These are phyloP conservation scores for Podaxis rugospora DNA, from an alignment of 768 basidiomycete genomes.

Conservation along the genomic window DNA sequence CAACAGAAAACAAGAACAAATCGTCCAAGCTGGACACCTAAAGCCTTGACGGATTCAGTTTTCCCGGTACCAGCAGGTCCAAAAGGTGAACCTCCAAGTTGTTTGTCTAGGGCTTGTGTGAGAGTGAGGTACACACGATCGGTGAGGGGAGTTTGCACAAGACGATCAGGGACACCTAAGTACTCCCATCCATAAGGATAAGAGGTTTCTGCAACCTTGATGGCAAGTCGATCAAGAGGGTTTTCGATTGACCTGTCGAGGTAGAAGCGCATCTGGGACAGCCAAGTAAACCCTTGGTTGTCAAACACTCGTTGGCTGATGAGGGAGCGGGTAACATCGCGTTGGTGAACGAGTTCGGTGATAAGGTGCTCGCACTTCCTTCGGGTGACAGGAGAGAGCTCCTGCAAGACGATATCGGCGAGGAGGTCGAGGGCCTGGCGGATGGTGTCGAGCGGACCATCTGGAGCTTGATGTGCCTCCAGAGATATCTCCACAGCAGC, in stretches of 20 bases:
- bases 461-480: slow-evolving; percentile 49
- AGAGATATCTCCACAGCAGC: slow-evolving; percentile 71
- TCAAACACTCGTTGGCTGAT: slow-evolving; percentile 61
- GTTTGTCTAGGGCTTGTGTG: slow-evolving; percentile 91
- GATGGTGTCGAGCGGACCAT: slow-evolving; percentile 68
- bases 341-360: slow-evolving; percentile 96
- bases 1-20: slow-evolving; percentile 99
- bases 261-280: slow-evolving; percentile 99
- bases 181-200: slow-evolving; percentile 99
- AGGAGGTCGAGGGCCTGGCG: slow-evolving; percentile 85
- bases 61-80: slow-evolving; percentile 99
- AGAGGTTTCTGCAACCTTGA: slow-evolving; percentile 83
- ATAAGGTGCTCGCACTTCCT: slow-evolving; percentile 98
- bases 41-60: slow-evolving; percentile 98
- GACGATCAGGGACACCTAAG: slow-evolving; percentile 91
- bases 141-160: slow-evolving; percentile 97
- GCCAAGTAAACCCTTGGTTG: slow-evolving; percentile 80
- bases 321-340: slow-evolving; percentile 87
- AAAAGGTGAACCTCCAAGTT: slow-evolving; percentile 96
- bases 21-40: slow-evolving; percentile 94
- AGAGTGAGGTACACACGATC: slow-evolving; percentile 95
- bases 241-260: slow-evolving; percentile 67
- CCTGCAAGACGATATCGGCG: slow-evolving; percentile 93
- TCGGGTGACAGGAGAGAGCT: slow-evolving; percentile 85
- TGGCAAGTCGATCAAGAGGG: slow-evolving; percentile 74